A percentile compares a stretch with the other conserved stretches of the same genome.
Evolutionary conservation across 345 rosid species (phyloP).

Genomic region (Heritiera fomes): DNA sequence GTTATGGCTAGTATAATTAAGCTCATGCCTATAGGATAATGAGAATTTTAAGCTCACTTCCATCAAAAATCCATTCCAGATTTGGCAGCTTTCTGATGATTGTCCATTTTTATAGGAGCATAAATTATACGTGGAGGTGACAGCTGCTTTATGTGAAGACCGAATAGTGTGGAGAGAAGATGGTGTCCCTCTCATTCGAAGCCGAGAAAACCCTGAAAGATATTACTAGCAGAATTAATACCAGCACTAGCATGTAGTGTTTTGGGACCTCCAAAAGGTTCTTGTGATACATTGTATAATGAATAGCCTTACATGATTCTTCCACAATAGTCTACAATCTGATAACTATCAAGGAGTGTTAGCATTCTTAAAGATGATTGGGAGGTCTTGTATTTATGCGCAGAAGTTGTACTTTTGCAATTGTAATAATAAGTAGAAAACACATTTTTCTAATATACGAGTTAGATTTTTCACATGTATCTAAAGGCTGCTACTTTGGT

Average conservation of each 20-base stretch:
- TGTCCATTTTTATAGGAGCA: conserved; percentile 52
- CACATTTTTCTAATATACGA: no score
- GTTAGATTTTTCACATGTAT: no score
- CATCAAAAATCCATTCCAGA: not conserved
- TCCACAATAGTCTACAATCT: not conserved
- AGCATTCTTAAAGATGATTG: not conserved
- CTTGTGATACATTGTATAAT: not conserved
- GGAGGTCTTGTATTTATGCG: not conserved
- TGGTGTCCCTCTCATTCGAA: conserved; percentile 71
- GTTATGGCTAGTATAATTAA: not conserved
- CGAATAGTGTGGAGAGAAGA: conserved; percentile 83
- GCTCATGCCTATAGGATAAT: not conserved
- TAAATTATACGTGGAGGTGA: conserved; percentile 67
- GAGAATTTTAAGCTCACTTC: not conserved
- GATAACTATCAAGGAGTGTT: not conserved
- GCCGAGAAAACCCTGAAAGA: conserved; percentile 48
- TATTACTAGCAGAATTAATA: conserved; percentile 31
- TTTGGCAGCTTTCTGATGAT: not conserved
- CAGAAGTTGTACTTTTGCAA: not conserved
- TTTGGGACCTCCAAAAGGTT: not conserved
- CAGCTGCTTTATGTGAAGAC: conserved; percentile 66
- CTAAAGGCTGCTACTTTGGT: no score
- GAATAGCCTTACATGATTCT: not conserved
- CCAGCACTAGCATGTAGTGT: not conserved
- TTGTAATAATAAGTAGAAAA: not conserved